Base-by-base conservation (phyloP, 495 filamentous ascomycete species). In the Bryoglossum gracile region DNA sequence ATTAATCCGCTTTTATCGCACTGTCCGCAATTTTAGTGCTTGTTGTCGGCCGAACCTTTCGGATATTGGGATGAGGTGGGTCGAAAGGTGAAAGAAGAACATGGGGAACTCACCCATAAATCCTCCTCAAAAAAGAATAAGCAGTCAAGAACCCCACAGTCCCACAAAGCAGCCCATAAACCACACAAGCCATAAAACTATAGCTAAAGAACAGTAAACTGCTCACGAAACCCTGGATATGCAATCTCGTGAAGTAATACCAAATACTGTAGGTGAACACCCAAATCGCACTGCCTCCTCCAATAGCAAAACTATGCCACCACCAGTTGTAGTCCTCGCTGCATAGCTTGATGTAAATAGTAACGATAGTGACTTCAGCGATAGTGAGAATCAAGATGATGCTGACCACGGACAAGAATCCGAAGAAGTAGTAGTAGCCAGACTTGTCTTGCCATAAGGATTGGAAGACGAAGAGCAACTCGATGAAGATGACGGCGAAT, bases 341-440 rank as follows among this genome's bases (percentile, higher is more conserved):
- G 67, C 89, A 94, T 18, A 96, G 78, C 62, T 86, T 83, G 37
- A 85, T 80, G 62, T 96, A 96, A 13, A 88, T 89, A 3, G 81
- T 84, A 43, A 95, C 87, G 23, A 96, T 82, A 1, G 88, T 94
- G 46, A 94, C 89, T 71, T 96, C 87, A 43, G 88, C 77, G 21
- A 95, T 80, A 1, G 86, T 88, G 17, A 94, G 64, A 10, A 92
- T 72, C 13, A 90, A 66, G 32, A 96, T 87, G 0, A 80, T 65
- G 17, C 70, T 78, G 22, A 94, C 86, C 13, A 88, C 79, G 16
- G 80, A 83, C 45, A 94, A 63, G 72, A 94, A 96, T 8, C 90
- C 90, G 65, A 94, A 95, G 32, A 96, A 81, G 65, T 96, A 96
- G 63, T 95, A 95, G 59, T 94, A 96, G 10, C 86, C 87, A 58